Base-by-base conservation (phyloP, 129 eudicot species). In the Arctium lappa region DNA sequence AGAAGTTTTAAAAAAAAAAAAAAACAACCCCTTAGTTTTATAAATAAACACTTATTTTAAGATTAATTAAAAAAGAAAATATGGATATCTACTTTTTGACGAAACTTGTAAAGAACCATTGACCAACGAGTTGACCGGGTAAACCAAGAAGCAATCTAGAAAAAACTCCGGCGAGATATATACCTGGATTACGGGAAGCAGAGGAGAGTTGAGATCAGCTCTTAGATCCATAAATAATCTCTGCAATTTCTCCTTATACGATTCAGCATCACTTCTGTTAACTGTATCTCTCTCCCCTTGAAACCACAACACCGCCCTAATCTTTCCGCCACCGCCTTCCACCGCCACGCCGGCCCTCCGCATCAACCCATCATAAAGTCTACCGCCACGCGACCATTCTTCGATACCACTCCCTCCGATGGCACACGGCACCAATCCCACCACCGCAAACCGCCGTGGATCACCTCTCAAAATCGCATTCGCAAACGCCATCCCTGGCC, bases 391-490 rank as follows among this genome's bases (percentile, higher is more conserved):
- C 3, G 75, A 68, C 97, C 97, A 93, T 83, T 91, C 84, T 10
- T 77, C 88, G 2, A 93, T 86, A 22, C 77, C 89, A 6, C 95
- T 93, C 34, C 89, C 89, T 3, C 99, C 99, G 16, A 88, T 78
- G 3, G 99, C 99, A 71, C 99, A 95, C 6, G 99, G 99, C 53
- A 95, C 99, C 76, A 95, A 82, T 22, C 93, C 99, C 7, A 95
- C 88, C 42, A 79, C 86, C 70, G 85, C 82, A 16, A 87, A 40
- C 75, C 90, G 85, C 69, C 83, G 33, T 2, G 89, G 69, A 22
- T 78, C 91, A 3, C 69, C 85, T 62, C 46, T 30, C 71, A 88
- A 4, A 39, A 93, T 34, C 50, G 83, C 44, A 68, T 91, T 84
- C 3, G 99, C 95, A 76, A 95, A 91, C 29, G 93, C 79, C 93